Conservation (phyloP, 169 alveolate species). For the Perkinsus olseni region DNA sequence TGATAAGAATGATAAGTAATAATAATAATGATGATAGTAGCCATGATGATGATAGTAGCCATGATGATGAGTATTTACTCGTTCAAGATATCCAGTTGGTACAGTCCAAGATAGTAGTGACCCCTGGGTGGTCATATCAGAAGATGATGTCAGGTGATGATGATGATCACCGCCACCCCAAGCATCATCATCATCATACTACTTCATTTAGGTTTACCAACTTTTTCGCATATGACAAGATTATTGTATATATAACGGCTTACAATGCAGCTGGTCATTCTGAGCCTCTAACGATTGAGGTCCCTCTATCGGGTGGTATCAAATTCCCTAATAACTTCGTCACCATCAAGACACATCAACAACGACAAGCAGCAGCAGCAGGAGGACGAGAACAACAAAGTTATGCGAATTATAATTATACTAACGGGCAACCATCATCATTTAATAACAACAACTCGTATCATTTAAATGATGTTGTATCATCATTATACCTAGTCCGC, state of each 20-base stretch:
- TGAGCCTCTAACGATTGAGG: neutral
- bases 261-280: neutral
- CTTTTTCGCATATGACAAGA: neutral
- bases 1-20: neutral
- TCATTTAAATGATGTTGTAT: too few species aligned
- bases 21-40: too few species aligned
- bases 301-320: too few species aligned
- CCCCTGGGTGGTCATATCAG: neutral
- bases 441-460: neutral
- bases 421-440: neutral
- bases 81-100: neutral
- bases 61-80: too few species aligned
- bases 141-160: neutral
- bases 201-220: neutral
- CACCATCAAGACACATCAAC: too few species aligned
- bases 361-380: too few species aligned
- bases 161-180: neutral
- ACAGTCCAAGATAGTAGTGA: neutral
- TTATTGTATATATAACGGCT: neutral
- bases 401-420: too few species aligned
- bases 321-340: too few species aligned
- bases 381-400: too few species aligned
- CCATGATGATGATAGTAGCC: too few species aligned
- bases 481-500: neutral
- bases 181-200: too few species aligned